Percentiles rank a stretch among this genome's conserved stretches.
phyloP scores from a whole-genome alignment of 805 yeast genomes.

The Phaffomyces thermotolerans region DNA sequence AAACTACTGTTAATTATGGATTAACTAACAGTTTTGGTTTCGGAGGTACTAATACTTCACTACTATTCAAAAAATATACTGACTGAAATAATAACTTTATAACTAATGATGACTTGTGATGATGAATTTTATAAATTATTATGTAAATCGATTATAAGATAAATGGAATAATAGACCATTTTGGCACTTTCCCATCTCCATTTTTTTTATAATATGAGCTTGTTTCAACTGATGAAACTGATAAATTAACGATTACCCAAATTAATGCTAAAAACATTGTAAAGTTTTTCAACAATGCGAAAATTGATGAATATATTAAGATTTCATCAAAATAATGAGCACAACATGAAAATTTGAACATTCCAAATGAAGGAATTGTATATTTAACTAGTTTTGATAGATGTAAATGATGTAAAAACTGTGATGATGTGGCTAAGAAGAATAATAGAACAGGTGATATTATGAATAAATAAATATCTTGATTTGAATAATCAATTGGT shows the following conservation, averaged over 20 bases:
- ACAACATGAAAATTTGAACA: constrained; percentile 45
- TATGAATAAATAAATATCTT: constrained; percentile 4
- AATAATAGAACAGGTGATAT: constrained; percentile 14
- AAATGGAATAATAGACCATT: constrained; percentile 34
- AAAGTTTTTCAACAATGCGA: constrained; percentile 12
- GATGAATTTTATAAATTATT: no score
- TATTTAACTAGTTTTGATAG: constrained; percentile 26
- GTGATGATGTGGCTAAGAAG: constrained; percentile 34
- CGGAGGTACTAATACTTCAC: constrained; percentile 89
- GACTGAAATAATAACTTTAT: not conserved
- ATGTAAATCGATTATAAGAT: constrained; percentile 17
- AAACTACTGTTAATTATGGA: constrained; percentile 45
- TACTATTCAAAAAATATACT: constrained; percentile 40
- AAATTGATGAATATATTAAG: constrained; percentile 39
- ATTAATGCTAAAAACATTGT: constrained; percentile 17
- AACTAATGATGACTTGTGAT: not conserved
- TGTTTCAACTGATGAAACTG: constrained; percentile 49
- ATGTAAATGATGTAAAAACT: constrained; percentile 27
- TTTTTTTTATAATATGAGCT: constrained; percentile 35
- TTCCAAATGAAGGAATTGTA: constrained; percentile 42
- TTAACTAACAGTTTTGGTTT: constrained; percentile 91
- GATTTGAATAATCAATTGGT: not conserved
- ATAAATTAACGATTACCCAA: constrained; percentile 39
- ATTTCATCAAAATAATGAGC: constrained; percentile 72
- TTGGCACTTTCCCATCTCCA: constrained; percentile 16